These are phyloP conservation scores for Microcyclospora tardicrescens DNA, from an alignment of 2,329 filamentous ascomycete species.

Conservation along the genomic window DNA sequence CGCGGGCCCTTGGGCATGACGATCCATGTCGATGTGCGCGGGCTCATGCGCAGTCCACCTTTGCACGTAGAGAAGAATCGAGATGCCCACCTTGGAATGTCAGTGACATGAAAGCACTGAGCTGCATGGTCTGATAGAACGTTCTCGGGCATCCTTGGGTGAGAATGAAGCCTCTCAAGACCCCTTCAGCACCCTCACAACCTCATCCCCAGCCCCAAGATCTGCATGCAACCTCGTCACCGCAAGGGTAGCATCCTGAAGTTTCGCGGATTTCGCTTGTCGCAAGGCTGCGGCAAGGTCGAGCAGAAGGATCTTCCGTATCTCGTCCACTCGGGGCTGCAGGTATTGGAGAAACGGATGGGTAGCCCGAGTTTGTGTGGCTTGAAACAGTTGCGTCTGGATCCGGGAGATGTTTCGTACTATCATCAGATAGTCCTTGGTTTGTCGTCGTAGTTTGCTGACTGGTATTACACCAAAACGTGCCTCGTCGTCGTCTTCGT, in stretches of 20 bases:
- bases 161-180: constrained; percentile 9
- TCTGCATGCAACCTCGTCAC: constrained; percentile 48
- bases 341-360: constrained; percentile 54
- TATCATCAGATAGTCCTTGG: constrained; percentile 45
- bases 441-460: constrained; percentile 40
- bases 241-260: constrained; percentile 37
- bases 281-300: constrained; percentile 52
- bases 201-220: constrained; percentile 47
- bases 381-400: constrained; percentile 18
- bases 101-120: too few relatives aligned
- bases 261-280: constrained; percentile 35
- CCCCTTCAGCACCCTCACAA: constrained; percentile 42
- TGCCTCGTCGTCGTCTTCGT: constrained; percentile 21
- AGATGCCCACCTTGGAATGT: too few relatives aligned
- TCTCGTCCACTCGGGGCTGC: constrained; percentile 40
- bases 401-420: constrained; percentile 38
- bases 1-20: too few relatives aligned
- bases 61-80: too few relatives aligned
- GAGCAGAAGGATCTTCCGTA: constrained; percentile 49
- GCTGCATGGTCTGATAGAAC: too few relatives aligned
- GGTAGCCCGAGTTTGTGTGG: constrained; percentile 15
- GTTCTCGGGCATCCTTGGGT: too few relatives aligned
- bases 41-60: too few relatives aligned
- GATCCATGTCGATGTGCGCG: too few relatives aligned
- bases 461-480: not conserved